Evolutionary conservation across 208 protist species (phyloP).

Genomic region (Trypanosomatidae sp.): DNA sequence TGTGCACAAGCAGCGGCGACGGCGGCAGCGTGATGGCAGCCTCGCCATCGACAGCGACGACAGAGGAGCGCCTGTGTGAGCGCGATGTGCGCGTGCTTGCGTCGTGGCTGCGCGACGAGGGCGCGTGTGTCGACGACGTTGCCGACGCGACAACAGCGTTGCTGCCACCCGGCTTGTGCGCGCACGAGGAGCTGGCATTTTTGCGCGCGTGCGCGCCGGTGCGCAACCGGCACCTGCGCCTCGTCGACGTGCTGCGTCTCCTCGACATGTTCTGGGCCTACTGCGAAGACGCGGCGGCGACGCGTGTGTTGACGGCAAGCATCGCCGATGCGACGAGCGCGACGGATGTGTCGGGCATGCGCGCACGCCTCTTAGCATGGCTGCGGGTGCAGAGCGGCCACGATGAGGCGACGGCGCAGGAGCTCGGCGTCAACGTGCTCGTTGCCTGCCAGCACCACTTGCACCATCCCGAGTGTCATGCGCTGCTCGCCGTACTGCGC

Average conservation of each 20-base stretch:
- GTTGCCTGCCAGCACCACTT: slow-evolving; percentile 40
- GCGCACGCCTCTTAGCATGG: slow-evolving; percentile 51
- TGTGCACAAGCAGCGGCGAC: too few species aligned
- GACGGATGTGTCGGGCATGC: slow-evolving; percentile 13
- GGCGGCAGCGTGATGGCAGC: too few species aligned
- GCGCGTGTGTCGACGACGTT: slow-evolving; percentile 25
- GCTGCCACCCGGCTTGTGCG: slow-evolving; percentile 34
- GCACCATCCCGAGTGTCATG: slow-evolving; percentile 53
- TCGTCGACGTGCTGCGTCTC: slow-evolving; percentile 17
- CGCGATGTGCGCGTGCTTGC: too few species aligned
- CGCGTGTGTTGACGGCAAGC: slow-evolving; percentile 8
- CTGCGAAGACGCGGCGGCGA: slow-evolving; percentile 12
- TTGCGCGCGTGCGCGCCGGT: slow-evolving; percentile 32
- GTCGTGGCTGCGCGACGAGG: slow-evolving; percentile 57
- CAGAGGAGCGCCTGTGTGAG: too few species aligned
- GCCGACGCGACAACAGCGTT: too few species aligned
- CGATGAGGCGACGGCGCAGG: slow-evolving; percentile 11
- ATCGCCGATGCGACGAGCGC: too few species aligned
- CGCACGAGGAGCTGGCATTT: slow-evolving; percentile 43
- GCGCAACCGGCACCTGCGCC: slow-evolving; percentile 42
- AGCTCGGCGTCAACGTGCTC: slow-evolving; percentile 60
- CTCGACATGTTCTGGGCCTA: slow-evolving; percentile 60
- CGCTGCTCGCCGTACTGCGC: slow-evolving; percentile 32
- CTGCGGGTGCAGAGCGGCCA: slow-evolving; percentile 28
- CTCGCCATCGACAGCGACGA: neutral